Conservation (phyloP, 352 stramenopile genomes). For the Phytophthora hybrid region DNA sequence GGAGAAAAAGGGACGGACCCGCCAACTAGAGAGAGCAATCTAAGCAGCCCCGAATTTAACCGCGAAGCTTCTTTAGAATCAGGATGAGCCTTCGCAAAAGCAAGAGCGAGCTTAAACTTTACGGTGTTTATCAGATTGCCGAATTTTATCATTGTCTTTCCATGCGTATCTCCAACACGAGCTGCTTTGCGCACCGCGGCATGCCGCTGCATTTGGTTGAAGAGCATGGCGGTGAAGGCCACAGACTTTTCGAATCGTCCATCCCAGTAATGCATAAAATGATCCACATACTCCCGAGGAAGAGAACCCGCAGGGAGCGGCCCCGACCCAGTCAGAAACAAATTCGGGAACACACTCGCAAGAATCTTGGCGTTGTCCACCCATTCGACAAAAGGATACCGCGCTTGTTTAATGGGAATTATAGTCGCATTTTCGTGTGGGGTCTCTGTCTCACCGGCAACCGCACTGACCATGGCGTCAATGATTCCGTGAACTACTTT, state of each 20-base stretch:
- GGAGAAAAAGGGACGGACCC: slow-evolving; percentile 35
- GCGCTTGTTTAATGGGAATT: slow-evolving; percentile 7
- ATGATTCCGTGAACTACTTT: slow-evolving; percentile 9
- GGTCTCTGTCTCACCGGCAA: background rate
- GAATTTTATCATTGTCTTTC: slow-evolving; percentile 3
- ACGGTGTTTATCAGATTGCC: slow-evolving; percentile 4
- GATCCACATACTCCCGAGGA: no score
- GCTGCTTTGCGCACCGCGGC: slow-evolving; percentile 14
- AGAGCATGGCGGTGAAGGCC: slow-evolving; percentile 8
- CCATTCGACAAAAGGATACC: slow-evolving; percentile 14
- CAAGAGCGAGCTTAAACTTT: background rate
- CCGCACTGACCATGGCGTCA: background rate
- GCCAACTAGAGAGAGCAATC: slow-evolving; percentile 29
- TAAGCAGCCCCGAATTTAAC: slow-evolving; percentile 27
- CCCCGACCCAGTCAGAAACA: slow-evolving; percentile 7
- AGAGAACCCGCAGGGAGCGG: no score
- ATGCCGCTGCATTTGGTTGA: slow-evolving; percentile 31
- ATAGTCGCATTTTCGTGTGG: background rate
- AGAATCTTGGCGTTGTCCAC: slow-evolving; percentile 21
- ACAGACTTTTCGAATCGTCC: slow-evolving; percentile 17
- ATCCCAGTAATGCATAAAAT: slow-evolving; percentile 4
- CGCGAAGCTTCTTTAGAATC: slow-evolving; percentile 6
- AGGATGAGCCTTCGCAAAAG: slow-evolving; percentile 3
- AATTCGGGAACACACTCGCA: slow-evolving; percentile 16
- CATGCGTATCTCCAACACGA: background rate